These are phyloP conservation scores for Mimosa pudica DNA, from an alignment of 306 rosid species.

Conservation along the genomic window DNA sequence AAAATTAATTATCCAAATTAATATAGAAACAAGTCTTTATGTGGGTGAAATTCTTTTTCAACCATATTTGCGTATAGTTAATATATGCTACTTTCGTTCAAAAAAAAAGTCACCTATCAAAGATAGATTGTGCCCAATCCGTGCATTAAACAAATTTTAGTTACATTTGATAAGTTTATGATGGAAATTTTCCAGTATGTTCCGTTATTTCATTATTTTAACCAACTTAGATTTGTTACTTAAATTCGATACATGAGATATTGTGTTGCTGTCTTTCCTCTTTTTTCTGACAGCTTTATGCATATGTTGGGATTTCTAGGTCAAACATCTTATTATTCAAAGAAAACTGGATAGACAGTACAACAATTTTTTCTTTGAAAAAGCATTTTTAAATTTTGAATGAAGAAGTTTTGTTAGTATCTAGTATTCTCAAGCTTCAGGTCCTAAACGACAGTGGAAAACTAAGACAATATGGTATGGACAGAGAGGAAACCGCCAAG, in stretches of 20 bases:
- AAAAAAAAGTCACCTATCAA: too few relatives aligned
- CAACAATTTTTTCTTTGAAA: not conserved
- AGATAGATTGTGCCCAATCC: too few relatives aligned
- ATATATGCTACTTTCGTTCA: too few relatives aligned
- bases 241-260: not conserved
- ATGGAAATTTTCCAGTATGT: too few relatives aligned
- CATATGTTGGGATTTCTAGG: not conserved
- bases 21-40: too few relatives aligned
- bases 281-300: not conserved
- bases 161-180: too few relatives aligned
- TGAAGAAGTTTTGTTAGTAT: not conserved
- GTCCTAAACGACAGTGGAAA: not conserved
- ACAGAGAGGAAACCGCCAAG: not conserved
- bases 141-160: too few relatives aligned
- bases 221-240: not conserved
- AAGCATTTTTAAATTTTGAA: not conserved
- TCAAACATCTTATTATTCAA: not conserved
- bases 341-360: not conserved
- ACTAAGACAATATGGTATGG: not conserved
- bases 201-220: too few relatives aligned
- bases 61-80: too few relatives aligned
- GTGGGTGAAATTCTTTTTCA: too few relatives aligned
- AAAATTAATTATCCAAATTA: too few relatives aligned
- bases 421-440: constrained; percentile 1
- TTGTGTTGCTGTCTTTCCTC: not conserved